Evolutionary conservation across 2,329 filamentous ascomycete genomes (phyloP).

Genomic region (Dactylellina cionopaga): DNA sequence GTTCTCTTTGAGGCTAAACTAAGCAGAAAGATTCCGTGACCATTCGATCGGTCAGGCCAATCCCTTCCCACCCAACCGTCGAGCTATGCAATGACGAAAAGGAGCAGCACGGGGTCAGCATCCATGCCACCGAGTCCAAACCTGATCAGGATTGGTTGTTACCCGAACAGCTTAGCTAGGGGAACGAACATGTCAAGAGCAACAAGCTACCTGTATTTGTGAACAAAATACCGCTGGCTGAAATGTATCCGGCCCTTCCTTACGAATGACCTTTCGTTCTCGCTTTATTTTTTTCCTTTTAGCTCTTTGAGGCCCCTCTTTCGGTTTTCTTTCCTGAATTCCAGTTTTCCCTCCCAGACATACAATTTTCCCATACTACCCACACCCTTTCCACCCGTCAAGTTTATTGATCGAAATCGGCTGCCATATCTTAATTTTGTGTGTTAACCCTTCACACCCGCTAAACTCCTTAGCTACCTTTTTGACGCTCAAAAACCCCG

Average conservation of each 20-base stretch:
- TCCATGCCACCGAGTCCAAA: slow-evolving; percentile 38
- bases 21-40: slow-evolving; percentile 49
- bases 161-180: slow-evolving; percentile 43
- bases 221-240: slow-evolving; percentile 13
- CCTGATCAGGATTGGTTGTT: slow-evolving; percentile 41
- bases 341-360: slow-evolving; percentile 40
- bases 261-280: slow-evolving; percentile 17
- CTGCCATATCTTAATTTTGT: slow-evolving; percentile 21
- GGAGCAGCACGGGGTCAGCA: slow-evolving; percentile 44
- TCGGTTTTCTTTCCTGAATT: slow-evolving; percentile 47
- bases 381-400: slow-evolving; percentile 25
- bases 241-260: slow-evolving; percentile 42
- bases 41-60: slow-evolving; percentile 47
- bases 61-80: slow-evolving; percentile 44
- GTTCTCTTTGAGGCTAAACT: slow-evolving; percentile 46
- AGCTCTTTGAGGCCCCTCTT: slow-evolving; percentile 47
- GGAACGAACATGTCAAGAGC: slow-evolving; percentile 33
- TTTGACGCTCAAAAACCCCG: background rate
- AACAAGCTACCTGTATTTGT: slow-evolving; percentile 27
- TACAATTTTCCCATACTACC: slow-evolving; percentile 31
- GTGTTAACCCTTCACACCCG: slow-evolving; percentile 18
- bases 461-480: slow-evolving; percentile 16
- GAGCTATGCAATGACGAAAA: slow-evolving; percentile 42
- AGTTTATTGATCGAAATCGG: slow-evolving; percentile 21
- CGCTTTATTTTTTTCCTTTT: slow-evolving; percentile 42